Evolutionary conservation across 2,329 filamentous ascomycete genomes (phyloP), one percentile per base, ranked within the genome.

Genomic region (Microascus cirrosus): DNA sequence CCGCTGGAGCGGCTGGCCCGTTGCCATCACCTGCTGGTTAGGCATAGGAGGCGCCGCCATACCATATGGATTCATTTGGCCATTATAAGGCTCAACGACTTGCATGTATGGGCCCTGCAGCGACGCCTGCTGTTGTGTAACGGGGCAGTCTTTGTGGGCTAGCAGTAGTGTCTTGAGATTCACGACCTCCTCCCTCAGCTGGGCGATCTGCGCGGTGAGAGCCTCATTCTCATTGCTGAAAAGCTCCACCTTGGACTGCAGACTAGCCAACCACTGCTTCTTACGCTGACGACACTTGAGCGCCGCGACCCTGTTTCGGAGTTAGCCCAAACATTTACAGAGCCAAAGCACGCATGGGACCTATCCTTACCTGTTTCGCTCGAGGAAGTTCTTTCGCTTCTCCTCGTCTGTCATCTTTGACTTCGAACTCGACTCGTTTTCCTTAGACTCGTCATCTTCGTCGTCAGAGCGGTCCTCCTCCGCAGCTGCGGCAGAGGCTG

Each of bases 211-310:
- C 2, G 85, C 80, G 20, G 86, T 89, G 36, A 99, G 79, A 1
- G 84, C 84, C 67, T 99, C 94, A 62, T 97, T 97, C 72, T 99
- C 94, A 1, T 81, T 86, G 62, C 87, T 92, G 68, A 91, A 97
- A 63, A 95, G 80, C 70, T 99, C 94, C 18, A 97, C 93, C 72
- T 97, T 97, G 58, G 84, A 83, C 71, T 99, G 94, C 1, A 99
- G 80, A 64, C 96, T 97, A 35, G 89, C 89, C 59, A 97, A 82
- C 94, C 94, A 99, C 70, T 97, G 94, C 80, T 99, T 99, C 80
- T 99, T 99, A 22, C 94, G 84, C 71, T 99, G 94, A 61, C 94
- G 87, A 72, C 94, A 99, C 69, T 99, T 99, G 60, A 99, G 78
- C 2, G 94, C 94, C 61, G 94, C 94, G 63, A 99, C 91, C 69